Conservation (phyloP, 495 filamentous ascomycete species). For the Pyrenula aspistea region DNA sequence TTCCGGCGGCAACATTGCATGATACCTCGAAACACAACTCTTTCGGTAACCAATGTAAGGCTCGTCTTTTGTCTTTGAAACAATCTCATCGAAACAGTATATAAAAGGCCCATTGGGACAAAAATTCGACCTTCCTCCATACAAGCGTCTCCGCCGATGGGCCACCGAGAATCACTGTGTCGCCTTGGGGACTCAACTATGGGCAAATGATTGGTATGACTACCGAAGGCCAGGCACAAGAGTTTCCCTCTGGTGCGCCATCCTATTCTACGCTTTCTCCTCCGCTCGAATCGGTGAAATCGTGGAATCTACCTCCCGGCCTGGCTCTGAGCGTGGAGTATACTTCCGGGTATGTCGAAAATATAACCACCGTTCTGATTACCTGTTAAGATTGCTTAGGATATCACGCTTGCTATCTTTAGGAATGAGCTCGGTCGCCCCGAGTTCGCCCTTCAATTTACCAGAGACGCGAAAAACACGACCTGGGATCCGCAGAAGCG, state of each 20-base stretch:
- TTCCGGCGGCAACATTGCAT: background rate
- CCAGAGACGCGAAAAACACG: constrained; percentile 10
- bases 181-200: background rate
- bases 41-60: background rate
- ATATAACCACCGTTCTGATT: background rate
- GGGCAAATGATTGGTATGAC: background rate
- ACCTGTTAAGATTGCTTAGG: constrained; percentile 1
- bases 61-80: background rate
- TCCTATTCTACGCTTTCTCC: background rate
- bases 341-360: constrained; percentile 3
- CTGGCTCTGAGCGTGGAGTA: constrained; percentile 2
- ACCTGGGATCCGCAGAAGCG: constrained; percentile 5
- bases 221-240: background rate
- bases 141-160: background rate
- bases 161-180: background rate
- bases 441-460: constrained; percentile 8
- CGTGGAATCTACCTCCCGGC: constrained; percentile 4
- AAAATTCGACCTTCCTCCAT: background rate
- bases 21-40: background rate
- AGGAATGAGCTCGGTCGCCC: constrained; percentile 7
- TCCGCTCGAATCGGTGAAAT: constrained; percentile 2
- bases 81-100: background rate
- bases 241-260: background rate
- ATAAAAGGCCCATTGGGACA: background rate
- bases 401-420: constrained; percentile 9